These are phyloP conservation scores for Fusarium mangiferae DNA, from an alignment of 2,329 filamentous ascomycete genomes.

Conservation along the genomic window DNA sequence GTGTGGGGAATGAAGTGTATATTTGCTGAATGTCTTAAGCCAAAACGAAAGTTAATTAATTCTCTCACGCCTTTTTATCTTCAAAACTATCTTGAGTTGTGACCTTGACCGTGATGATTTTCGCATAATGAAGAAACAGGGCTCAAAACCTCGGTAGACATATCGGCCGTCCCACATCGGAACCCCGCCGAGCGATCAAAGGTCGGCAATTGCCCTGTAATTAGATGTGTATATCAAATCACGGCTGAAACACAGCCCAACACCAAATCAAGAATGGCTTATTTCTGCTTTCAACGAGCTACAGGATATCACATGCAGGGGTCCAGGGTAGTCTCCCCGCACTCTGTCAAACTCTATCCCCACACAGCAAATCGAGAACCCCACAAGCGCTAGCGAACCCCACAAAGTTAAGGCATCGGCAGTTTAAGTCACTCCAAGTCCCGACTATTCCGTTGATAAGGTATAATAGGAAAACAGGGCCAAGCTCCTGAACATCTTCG, in stretches of 20 bases:
- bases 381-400: background rate
- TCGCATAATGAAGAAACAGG: background rate
- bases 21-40: accelerated
- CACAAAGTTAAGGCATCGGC: background rate
- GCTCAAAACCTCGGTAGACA: background rate
- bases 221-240: background rate
- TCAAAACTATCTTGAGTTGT: accelerated
- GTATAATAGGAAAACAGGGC: background rate
- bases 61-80: background rate
- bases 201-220: background rate
- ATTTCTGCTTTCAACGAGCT: background rate
- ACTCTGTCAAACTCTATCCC: background rate
- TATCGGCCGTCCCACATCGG: background rate
- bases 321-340: background rate
- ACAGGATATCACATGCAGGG: background rate
- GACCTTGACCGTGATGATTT: accelerated
- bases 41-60: background rate
- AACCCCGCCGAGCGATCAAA: background rate
- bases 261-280: background rate
- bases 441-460: background rate
- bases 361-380: background rate
- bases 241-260: background rate
- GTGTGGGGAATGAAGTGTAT: background rate
- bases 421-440: background rate
- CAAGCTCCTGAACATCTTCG: background rate